These are phyloP conservation scores for Diaporthe nobilis DNA, from an alignment of 2,329 filamentous ascomycete species.

Conservation along the genomic window DNA sequence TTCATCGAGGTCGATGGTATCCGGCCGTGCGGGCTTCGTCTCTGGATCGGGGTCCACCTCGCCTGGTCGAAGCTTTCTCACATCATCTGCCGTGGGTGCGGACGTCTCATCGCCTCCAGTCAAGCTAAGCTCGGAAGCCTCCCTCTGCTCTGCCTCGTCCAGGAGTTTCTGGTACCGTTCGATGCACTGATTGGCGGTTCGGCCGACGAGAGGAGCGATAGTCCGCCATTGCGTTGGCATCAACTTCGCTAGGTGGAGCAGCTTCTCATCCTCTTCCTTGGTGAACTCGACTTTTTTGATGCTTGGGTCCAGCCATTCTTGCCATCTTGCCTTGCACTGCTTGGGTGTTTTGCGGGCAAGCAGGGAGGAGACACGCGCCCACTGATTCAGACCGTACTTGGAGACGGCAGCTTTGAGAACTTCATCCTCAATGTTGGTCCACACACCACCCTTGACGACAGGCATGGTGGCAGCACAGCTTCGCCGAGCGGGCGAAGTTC, in stretches of 20 bases:
- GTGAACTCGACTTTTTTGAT: constrained; percentile 99
- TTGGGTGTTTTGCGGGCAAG: constrained; percentile 98
- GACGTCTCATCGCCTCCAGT: constrained; percentile 88
- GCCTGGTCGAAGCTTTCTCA: constrained; percentile 87
- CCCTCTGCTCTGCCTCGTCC: constrained; percentile 93
- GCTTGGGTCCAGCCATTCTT: constrained; percentile 97
- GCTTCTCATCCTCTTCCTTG: constrained; percentile 97
- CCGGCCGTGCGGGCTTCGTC: constrained; percentile 93
- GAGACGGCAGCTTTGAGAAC: constrained; percentile 96
- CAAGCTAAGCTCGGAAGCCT: constrained; percentile 84
- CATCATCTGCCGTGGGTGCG: constrained; percentile 93
- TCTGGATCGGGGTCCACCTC: constrained; percentile 98
- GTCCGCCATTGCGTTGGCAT: constrained; percentile 99
- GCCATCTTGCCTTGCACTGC: constrained; percentile 99
- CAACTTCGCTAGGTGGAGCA: constrained; percentile 95
- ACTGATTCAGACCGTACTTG: constrained; percentile 96
- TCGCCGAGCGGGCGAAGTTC: neutral
- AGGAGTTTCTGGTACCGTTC: constrained; percentile 97
- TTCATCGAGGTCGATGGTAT: constrained; percentile 98
- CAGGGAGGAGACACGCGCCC: constrained; percentile 97
- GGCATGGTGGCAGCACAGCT: constrained; percentile 67
- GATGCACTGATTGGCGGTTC: constrained; percentile 96
- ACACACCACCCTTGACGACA: constrained; percentile 81
- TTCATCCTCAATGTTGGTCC: constrained; percentile 89
- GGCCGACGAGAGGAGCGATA: constrained; percentile 95